Evolutionary conservation across 2,329 filamentous ascomycete genomes (phyloP).

Genomic region (Tolypocladium pustulatum): DNA sequence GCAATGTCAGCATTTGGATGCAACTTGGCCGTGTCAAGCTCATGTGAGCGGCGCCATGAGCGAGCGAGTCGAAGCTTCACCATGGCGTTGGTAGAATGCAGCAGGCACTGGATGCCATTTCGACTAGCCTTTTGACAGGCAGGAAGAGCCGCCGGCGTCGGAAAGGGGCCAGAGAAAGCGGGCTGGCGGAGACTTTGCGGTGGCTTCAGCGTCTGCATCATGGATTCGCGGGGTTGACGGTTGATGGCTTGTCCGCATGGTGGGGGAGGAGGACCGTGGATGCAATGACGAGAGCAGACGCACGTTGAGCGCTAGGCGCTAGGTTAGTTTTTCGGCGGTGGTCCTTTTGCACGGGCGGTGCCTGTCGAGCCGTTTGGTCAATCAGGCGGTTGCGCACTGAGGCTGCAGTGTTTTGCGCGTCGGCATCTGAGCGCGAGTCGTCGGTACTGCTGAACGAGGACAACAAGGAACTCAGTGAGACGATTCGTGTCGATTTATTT

Average conservation of each 20-base stretch:
- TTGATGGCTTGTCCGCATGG: background rate
- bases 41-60: too few species aligned
- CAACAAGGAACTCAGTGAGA: background rate
- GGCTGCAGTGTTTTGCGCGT: background rate
- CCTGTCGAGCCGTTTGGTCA: background rate
- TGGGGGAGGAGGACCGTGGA: background rate
- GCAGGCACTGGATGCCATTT: background rate
- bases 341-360: background rate
- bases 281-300: too few species aligned
- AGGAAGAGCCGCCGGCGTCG: background rate
- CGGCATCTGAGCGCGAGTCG: background rate
- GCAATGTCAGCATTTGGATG: too few species aligned
- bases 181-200: background rate
- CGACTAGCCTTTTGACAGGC: too few species aligned
- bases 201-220: background rate
- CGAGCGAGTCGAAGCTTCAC: too few species aligned
- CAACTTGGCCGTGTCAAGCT: too few species aligned
- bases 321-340: background rate
- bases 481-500: too few species aligned
- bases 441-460: background rate
- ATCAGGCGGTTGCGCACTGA: too few species aligned
- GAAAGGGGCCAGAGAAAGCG: background rate
- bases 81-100: background rate
- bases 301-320: background rate
- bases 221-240: background rate